Evolutionary conservation across 768 basidiomycete species (phyloP).

Genomic region (Rhodotorula diobovata): DNA sequence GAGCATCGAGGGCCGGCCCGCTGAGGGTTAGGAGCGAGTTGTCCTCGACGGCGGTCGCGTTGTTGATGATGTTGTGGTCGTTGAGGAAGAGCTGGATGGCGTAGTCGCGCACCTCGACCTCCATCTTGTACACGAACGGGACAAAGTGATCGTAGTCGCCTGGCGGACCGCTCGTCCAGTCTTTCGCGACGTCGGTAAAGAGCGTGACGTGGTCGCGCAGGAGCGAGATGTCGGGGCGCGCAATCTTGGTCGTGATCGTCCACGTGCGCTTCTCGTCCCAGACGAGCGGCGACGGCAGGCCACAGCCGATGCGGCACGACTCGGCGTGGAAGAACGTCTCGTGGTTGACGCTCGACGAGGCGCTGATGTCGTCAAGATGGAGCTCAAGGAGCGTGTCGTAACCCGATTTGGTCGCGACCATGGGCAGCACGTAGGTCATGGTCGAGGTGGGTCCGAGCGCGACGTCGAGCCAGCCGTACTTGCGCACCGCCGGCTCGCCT

Average conservation of each 20-base stretch:
- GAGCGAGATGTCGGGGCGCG: slow-evolving; percentile 68
- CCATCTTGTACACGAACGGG: slow-evolving; percentile 70
- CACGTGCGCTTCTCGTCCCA: slow-evolving; percentile 81
- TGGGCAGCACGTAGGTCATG: slow-evolving; percentile 75
- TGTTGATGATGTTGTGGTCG: slow-evolving; percentile 95
- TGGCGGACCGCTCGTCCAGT: slow-evolving; percentile 81
- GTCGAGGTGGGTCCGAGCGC: slow-evolving; percentile 75
- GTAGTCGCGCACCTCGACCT: slow-evolving; percentile 69
- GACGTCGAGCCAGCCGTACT: slow-evolving; percentile 61
- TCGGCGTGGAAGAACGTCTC: slow-evolving; percentile 71
- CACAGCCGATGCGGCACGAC: slow-evolving; percentile 60
- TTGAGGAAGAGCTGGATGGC: slow-evolving; percentile 77
- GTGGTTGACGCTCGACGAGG: slow-evolving; percentile 83
- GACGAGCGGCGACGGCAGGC: slow-evolving; percentile 68
- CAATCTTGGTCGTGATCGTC: slow-evolving; percentile 67
- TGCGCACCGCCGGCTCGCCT: slow-evolving; percentile 58
- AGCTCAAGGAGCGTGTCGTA: slow-evolving; percentile 76
- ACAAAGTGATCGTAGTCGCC: slow-evolving; percentile 76
- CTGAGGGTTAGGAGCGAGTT: slow-evolving; percentile 74
- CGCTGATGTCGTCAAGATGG: slow-evolving; percentile 69
- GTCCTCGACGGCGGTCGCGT: slow-evolving; percentile 70
- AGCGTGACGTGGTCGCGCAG: slow-evolving; percentile 92
- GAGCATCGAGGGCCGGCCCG: slow-evolving; percentile 58
- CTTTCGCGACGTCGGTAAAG: slow-evolving; percentile 84
- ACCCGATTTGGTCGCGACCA: slow-evolving; percentile 67